Evolutionary conservation across 768 basidiomycete genomes (phyloP), one percentile per base, ranked within the genome.

Genomic region (Hebeloma cylindrosporum): DNA sequence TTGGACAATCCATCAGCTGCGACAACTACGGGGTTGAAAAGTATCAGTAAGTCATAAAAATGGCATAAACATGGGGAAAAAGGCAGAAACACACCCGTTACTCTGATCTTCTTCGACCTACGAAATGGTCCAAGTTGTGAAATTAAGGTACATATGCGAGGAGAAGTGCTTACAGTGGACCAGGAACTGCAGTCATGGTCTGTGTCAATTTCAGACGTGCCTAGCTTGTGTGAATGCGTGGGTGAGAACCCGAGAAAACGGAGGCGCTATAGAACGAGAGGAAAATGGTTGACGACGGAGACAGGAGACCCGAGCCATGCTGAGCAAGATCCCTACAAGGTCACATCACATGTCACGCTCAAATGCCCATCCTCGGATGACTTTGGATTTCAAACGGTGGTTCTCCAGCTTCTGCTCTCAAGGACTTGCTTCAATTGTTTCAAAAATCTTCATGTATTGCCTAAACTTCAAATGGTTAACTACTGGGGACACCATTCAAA

Each of bases 1-100:
- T 95, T 96, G 35, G 87, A 87, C 14, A 96, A 71, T 10, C 88
- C 88, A 69, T 96, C 93, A 34, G 93, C 96, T 44, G 96, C 95
- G 51, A 99, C 93, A 51, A 94, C 93, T 96, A 57, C 6, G 45
- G 39, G 43, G 47, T n/a, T n/a, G n/a, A 2, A 40, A 48, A 52
- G 14, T 46, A 27, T 40, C 33, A 35, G 21, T 39, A 43, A 16
- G n/a, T 11, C 32, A 43, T 8, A 43, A 14, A 38, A 8, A 18
- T 6, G n/a, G 9, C 17, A 32, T 36, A 17, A 10, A 26, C 7
- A 17, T 29, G 29, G 23, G 21, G 26, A 35, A 40, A 20, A 8
- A 34, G 18, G 6, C n/a, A 27, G 35, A 41, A n/a, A 59, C 74
- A 32, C 16, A 86, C 88, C 86, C 51, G 87, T 89, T 47, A 89